Conservation (phyloP, 805 yeast genomes). For the Teunomyces kruisii region DNA sequence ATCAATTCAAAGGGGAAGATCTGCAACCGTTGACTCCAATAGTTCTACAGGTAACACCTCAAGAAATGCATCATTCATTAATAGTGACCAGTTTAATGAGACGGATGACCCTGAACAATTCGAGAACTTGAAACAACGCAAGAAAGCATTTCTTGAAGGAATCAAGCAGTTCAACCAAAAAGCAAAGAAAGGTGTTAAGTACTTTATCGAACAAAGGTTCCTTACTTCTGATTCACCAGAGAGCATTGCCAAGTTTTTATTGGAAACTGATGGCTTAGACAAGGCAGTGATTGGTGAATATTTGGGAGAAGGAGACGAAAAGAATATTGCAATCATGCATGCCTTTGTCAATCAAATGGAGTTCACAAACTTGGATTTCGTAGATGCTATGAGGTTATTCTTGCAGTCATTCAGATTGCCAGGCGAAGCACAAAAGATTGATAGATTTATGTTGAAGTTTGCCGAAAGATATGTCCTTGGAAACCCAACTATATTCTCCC, state of each 20-base stretch:
- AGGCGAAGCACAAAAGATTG: constrained; percentile 98
- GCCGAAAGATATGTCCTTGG: constrained; percentile 90
- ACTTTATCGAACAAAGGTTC: constrained; percentile 62
- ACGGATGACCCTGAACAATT: constrained; percentile 79
- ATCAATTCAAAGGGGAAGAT: constrained; percentile 20
- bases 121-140: constrained; percentile 78
- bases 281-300: constrained; percentile 86
- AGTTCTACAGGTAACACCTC: constrained; percentile 24
- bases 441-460: constrained; percentile 93
- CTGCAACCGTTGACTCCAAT: constrained; percentile 31
- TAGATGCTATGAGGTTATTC: constrained; percentile 81
- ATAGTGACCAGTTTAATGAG: constrained; percentile 27
- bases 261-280: constrained; percentile 73
- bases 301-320: constrained; percentile 83
- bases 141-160: constrained; percentile 77
- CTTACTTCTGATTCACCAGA: constrained; percentile 58
- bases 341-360: constrained; percentile 88
- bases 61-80: constrained; percentile 29
- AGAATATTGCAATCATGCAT: constrained; percentile 82
- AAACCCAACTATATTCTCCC: constrained; percentile 83
- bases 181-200: constrained; percentile 76
- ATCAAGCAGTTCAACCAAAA: constrained; percentile 77
- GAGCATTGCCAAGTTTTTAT: constrained; percentile 72
- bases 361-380: constrained; percentile 65
- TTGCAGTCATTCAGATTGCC: constrained; percentile 91